Conservation (phyloP, 352 stramenopile species). For the Globisporangium paroecandrum region DNA sequence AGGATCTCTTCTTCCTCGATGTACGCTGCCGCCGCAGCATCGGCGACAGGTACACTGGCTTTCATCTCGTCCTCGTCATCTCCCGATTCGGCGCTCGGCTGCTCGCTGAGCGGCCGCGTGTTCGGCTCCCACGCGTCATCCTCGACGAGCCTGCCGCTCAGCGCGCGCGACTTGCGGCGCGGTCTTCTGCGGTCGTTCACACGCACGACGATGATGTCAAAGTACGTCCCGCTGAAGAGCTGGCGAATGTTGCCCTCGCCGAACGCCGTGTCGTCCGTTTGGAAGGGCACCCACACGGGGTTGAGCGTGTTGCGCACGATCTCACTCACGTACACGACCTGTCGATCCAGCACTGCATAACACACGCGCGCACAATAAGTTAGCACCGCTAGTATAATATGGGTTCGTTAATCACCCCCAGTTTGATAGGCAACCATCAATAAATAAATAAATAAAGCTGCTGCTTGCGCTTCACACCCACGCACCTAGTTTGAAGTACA, state of each 20-base stretch:
- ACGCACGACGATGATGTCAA: slow-evolving; percentile 66
- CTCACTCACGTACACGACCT: slow-evolving; percentile 74
- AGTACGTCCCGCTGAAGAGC: slow-evolving; percentile 46
- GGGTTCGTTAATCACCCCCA: background rate
- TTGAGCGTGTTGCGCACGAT: slow-evolving; percentile 68
- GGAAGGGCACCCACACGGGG: slow-evolving; percentile 79
- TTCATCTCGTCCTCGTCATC: slow-evolving; percentile 32
- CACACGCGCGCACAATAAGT: background rate
- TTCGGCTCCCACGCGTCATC: slow-evolving; percentile 41
- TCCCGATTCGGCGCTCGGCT: slow-evolving; percentile 26
- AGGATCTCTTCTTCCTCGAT: slow-evolving; percentile 58
- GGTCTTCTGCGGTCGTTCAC: slow-evolving; percentile 47
- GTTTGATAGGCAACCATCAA: background rate
- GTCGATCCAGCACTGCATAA: slow-evolving; percentile 54
- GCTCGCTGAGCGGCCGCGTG: slow-evolving; percentile 37
- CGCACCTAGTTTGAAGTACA: slow-evolving; percentile 77
- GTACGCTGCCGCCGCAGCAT: background rate
- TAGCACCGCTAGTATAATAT: background rate
- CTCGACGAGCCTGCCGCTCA: slow-evolving; percentile 38
- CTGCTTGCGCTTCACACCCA: background rate
- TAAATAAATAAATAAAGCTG: background rate
- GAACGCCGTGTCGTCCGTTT: slow-evolving; percentile 35
- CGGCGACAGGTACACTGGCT: background rate
- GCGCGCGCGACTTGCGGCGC: slow-evolving; percentile 46
- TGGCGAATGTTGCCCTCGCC: slow-evolving; percentile 27